These are phyloP conservation scores for Rhododendron ferrugineum DNA, from an alignment of 148 eudicot genomes.

Conservation along the genomic window DNA sequence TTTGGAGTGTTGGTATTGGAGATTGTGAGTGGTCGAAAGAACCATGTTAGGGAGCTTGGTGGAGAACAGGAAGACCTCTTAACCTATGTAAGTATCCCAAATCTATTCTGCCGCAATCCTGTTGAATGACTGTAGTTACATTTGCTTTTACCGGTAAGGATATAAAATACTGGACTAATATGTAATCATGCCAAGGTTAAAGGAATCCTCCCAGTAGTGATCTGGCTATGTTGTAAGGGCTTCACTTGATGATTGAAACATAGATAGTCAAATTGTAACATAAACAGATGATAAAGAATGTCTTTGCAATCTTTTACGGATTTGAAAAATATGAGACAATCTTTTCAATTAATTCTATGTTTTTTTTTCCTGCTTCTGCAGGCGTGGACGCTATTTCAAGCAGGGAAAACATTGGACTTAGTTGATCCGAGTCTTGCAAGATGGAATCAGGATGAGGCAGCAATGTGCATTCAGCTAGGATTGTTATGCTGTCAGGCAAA, in stretches of 20 bases:
- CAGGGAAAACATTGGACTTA: slow-evolving; percentile 48
- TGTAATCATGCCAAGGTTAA: background rate
- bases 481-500: slow-evolving; percentile 74
- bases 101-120: background rate
- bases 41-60: slow-evolving; percentile 41
- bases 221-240: background rate
- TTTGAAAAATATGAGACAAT: background rate
- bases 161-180: background rate
- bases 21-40: slow-evolving; percentile 81
- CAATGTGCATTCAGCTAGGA: slow-evolving; percentile 77
- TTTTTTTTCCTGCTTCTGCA: slow-evolving; percentile 16
- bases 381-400: slow-evolving; percentile 63
- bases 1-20: slow-evolving; percentile 70
- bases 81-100: slow-evolving; percentile 55
- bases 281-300: background rate
- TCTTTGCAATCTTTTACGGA: background rate
- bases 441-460: slow-evolving; percentile 43
- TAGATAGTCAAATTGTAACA: background rate
- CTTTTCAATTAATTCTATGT: background rate
- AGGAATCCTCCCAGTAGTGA: background rate
- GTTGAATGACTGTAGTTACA: background rate
- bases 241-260: background rate
- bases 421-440: slow-evolving; percentile 42
- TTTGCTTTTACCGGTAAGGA: background rate
- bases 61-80: slow-evolving; percentile 58